Evolutionary conservation across 169 alveolate species (phyloP), one percentile per base, ranked within the genome.

Genomic region (Eimeria tenella): DNA sequence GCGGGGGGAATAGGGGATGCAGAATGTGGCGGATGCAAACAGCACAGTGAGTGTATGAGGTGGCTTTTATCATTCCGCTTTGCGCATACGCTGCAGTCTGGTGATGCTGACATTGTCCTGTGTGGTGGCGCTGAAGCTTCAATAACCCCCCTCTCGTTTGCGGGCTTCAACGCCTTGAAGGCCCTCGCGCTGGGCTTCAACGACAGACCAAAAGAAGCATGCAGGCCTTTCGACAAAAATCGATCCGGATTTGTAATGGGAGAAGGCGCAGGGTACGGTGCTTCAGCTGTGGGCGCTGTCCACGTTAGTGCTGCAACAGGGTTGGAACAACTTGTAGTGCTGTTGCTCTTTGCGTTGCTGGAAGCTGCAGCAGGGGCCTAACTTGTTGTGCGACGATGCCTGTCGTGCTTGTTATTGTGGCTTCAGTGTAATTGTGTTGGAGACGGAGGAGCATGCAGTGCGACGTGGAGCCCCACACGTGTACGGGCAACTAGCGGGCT

Each of bases 241-340:
- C 94, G 99, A 94, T 95, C 97, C 42, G 99, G 99, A 19, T 97
- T 97, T 60, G 98, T 98, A 52, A 94, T 97, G 95, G 97, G 98
- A 13, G 99, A 97, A 70, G 99, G 99, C 9, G 97, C 98, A 42
- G 99, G 98, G 95, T 93, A 52, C 1, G 94, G 1, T 5, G 42
- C 42, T 31, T 21, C 49, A 53, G 17, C 17, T 52, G 74, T 31
- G 21, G 17, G 74, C 74, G 31, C 74, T 65, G 74, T 31, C 25
- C 19, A 19, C 62, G 56, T 31, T 63, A 49, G 52, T 86, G 50
- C 52, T 86, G 90, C 74, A n/a, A 42, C 77, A 23, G 19, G 23
- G 82, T 71, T 25, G 82, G 53, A 68, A 1, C 19, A 68, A 4
- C 13, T 19, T 10, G 9, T 21, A 8, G 77, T 31, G 82, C 55